These are phyloP conservation scores for Euphorbia pulcherrima DNA, from an alignment of 345 rosid genomes.

Conservation along the genomic window DNA sequence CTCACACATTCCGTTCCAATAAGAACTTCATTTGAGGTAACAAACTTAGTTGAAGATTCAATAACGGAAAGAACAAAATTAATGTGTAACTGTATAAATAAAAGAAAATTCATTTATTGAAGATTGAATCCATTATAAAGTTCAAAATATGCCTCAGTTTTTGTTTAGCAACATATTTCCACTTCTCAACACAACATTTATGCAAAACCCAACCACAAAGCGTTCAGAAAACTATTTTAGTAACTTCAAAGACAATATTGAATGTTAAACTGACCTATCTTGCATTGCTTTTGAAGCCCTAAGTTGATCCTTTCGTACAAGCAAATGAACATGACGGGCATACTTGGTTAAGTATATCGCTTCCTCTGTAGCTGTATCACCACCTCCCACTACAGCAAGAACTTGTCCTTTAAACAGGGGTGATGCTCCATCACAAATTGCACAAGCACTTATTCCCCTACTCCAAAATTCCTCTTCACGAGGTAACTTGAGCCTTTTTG, in stretches of 20 bases:
- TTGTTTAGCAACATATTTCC: neutral
- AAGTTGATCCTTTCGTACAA: conserved; percentile 76
- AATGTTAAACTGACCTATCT: conserved; percentile 68
- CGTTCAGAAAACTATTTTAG: neutral
- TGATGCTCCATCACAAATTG: conserved; percentile 97
- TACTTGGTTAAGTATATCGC: conserved; percentile 89
- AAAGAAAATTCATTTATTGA: neutral
- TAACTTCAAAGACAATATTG: neutral
- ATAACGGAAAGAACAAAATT: neutral
- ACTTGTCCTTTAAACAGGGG: conserved; percentile 93
- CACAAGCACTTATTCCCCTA: conserved; percentile 98
- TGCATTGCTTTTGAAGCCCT: conserved; percentile 99
- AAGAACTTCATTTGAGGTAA: neutral
- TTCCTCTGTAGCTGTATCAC: conserved; percentile 98
- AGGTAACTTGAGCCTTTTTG: conserved; percentile 70
- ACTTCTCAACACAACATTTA: neutral
- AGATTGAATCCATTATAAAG: neutral
- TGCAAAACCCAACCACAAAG: neutral
- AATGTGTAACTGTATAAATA: neutral
- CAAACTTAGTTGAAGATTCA: neutral
- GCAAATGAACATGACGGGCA: conserved; percentile 96
- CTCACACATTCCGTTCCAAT: neutral
- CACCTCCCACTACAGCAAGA: conserved; percentile 97
- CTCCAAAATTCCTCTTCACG: conserved; percentile 98
- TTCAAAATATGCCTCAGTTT: neutral